These are phyloP conservation scores for Metschnikowia reukaufii DNA, from an alignment of 805 yeast species.

Conservation along the genomic window DNA sequence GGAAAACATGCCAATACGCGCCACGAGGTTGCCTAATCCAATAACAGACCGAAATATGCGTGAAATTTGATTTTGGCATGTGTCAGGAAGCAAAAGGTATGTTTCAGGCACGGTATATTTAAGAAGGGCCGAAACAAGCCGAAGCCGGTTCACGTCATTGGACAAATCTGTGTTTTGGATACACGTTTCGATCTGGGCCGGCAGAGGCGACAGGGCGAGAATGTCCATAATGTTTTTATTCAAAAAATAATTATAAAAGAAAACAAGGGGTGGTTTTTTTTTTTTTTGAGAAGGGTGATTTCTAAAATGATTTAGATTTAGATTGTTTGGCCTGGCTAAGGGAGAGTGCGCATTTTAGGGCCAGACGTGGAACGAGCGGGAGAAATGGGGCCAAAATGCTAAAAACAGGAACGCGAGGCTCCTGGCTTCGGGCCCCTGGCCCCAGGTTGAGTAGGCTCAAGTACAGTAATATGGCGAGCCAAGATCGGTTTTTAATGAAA, in stretches of 20 bases:
- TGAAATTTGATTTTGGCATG: slow-evolving; percentile 13
- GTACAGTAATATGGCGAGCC: too few relatives aligned
- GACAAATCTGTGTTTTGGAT: slow-evolving; percentile 2
- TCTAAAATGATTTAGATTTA: too few relatives aligned
- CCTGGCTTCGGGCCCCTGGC: too few relatives aligned
- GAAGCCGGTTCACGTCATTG: slow-evolving; percentile 11
- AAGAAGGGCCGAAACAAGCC: slow-evolving; percentile 26
- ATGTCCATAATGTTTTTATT: slow-evolving; percentile 9
- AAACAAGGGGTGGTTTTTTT: too few relatives aligned
- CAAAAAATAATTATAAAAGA: background rate
- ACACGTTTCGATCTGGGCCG: slow-evolving; percentile 14
- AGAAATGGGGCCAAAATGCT: too few relatives aligned
- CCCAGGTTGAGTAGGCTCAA: too few relatives aligned
- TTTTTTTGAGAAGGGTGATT: too few relatives aligned
- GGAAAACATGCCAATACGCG: slow-evolving; percentile 12
- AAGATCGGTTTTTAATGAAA: too few relatives aligned
- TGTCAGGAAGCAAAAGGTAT: slow-evolving; percentile 22
- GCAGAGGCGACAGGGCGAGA: slow-evolving; percentile 15
- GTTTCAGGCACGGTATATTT: slow-evolving; percentile 36
- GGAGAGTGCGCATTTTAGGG: too few relatives aligned
- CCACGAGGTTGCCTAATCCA: slow-evolving; percentile 35
- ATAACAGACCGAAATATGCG: slow-evolving; percentile 23
- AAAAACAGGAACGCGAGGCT: too few relatives aligned
- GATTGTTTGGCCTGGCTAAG: too few relatives aligned
- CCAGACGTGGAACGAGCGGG: too few relatives aligned